These are phyloP conservation scores for Deuterostichococcus epilithicus DNA, from an alignment of 139 green algal genomes.

Conservation along the genomic window DNA sequence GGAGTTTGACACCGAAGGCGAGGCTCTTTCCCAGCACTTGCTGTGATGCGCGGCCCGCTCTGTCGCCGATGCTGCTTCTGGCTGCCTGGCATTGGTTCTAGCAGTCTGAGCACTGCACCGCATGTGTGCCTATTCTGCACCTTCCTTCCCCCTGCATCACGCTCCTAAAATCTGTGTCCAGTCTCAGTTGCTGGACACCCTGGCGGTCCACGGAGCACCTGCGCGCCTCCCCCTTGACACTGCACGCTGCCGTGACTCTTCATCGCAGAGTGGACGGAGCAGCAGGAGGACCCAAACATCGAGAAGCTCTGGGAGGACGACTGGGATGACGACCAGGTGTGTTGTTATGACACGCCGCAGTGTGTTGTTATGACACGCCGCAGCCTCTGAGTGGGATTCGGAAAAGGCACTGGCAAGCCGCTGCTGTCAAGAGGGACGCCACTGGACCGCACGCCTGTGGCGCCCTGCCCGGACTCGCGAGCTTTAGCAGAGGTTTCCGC, in stretches of 20 bases:
- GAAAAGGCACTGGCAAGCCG: too few relatives aligned
- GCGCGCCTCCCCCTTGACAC: slow-evolving; percentile 8
- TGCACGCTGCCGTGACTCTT: slow-evolving; percentile 8
- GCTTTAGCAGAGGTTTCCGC: too few relatives aligned
- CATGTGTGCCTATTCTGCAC: background rate
- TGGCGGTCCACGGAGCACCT: background rate
- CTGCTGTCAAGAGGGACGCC: too few relatives aligned
- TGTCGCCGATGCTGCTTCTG: background rate
- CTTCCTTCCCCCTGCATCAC: background rate
- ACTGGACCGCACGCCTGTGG: too few relatives aligned
- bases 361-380: background rate
- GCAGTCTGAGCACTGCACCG: background rate
- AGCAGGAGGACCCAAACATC: slow-evolving; percentile 31
- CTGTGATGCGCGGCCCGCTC: background rate
- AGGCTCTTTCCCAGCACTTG: background rate
- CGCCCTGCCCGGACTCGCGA: too few relatives aligned
- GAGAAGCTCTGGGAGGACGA: slow-evolving; percentile 35
- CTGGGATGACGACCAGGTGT: slow-evolving; percentile 50
- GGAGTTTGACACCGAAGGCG: slow-evolving; percentile 51
- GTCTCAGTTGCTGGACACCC: background rate
- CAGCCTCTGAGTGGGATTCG: too few relatives aligned
- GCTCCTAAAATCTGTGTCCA: background rate
- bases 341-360: background rate
- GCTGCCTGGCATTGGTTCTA: background rate
- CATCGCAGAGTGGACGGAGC: slow-evolving; percentile 11